A percentile compares a stretch with the other conserved stretches of the same genome.
phyloP scores from a whole-genome alignment of 2,329 filamentous ascomycete genomes.

The Aspergillaceae sp. region DNA sequence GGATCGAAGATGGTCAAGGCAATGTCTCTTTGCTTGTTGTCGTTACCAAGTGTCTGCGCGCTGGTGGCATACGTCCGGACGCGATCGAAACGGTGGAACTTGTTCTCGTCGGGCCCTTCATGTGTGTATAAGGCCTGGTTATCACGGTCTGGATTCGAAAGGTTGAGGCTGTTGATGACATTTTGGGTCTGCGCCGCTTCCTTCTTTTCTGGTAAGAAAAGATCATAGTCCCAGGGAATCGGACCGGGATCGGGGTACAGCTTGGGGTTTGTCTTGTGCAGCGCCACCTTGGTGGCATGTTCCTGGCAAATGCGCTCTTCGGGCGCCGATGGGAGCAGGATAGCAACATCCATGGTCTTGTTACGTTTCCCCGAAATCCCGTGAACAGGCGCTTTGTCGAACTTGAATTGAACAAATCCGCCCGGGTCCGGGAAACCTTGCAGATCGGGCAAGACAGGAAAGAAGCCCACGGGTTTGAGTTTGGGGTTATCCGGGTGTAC shows the following conservation, averaged over 20 bases:
- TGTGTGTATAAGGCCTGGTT: constrained; percentile 43
- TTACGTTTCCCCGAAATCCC: constrained; percentile 44
- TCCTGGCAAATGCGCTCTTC: constrained; percentile 41
- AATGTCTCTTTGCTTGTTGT: constrained; percentile 48
- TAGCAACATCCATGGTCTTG: constrained; percentile 50
- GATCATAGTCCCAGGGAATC: constrained; percentile 50
- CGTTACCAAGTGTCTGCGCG: constrained; percentile 43
- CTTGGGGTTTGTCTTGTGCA: constrained; percentile 43
- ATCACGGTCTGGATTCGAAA: constrained; percentile 46
- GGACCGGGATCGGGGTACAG: constrained; percentile 45
- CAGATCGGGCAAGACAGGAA: constrained; percentile 54
- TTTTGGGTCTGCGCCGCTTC: constrained; percentile 34
- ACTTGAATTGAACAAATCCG: constrained; percentile 53
- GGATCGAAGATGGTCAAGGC: constrained; percentile 52
- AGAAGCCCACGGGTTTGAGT: constrained; percentile 51
- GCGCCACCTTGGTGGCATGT: constrained; percentile 40
- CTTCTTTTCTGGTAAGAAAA: constrained; percentile 47
- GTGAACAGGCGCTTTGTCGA: constrained; percentile 50
- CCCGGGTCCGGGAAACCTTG: constrained; percentile 52
- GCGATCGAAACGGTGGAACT: constrained; percentile 48
- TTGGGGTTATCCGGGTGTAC: constrained; percentile 51
- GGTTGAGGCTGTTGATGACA: constrained; percentile 50
- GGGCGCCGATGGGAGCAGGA: constrained; percentile 46
- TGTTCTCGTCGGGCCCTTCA: constrained; percentile 34
- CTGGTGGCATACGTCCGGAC: constrained; percentile 54